phyloP scores from a whole-genome alignment of 305 asterid genomes.

The Ajuga reptans region DNA sequence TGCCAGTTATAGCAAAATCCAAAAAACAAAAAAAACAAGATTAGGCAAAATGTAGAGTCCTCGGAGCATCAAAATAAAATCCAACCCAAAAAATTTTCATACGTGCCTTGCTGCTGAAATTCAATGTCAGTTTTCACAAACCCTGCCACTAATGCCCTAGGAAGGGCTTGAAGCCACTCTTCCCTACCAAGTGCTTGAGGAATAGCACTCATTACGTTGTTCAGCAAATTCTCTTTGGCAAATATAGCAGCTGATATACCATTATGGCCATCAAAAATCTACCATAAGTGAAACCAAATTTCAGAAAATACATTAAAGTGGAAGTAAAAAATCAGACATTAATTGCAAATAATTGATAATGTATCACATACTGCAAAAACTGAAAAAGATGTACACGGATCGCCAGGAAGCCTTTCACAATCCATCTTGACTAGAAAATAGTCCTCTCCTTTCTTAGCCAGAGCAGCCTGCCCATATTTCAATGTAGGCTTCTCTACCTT shows the following conservation, averaged over 20 bases:
- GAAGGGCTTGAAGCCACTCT: conserved; percentile 89
- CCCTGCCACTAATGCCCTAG: conserved; percentile 86
- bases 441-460: conserved; percentile 94
- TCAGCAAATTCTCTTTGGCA: conserved; percentile 75
- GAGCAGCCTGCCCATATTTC: conserved; percentile 70
- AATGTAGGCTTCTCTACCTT: conserved; percentile 63
- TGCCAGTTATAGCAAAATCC: conserved; percentile 16
- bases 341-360: neutral
- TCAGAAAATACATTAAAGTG: neutral
- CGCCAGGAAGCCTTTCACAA: conserved; percentile 56
- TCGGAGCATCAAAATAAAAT: neutral
- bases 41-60: no score
- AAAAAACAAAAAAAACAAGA: no score
- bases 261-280: conserved; percentile 98
- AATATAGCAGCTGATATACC: conserved; percentile 97
- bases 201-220: conserved; percentile 73
- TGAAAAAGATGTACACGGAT: conserved; percentile 55
- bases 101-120: conserved; percentile 78
- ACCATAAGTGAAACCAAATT: neutral
- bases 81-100: neutral
- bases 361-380: conserved; percentile 62
- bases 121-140: conserved; percentile 89
- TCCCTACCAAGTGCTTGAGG: conserved; percentile 65
- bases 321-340: neutral
- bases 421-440: conserved; percentile 59